A percentile compares a stretch with the other conserved stretches of the same genome.
phyloP scores from a whole-genome alignment of 2,329 filamentous ascomycete genomes.

The Colletotrichum ledebouriae region DNA sequence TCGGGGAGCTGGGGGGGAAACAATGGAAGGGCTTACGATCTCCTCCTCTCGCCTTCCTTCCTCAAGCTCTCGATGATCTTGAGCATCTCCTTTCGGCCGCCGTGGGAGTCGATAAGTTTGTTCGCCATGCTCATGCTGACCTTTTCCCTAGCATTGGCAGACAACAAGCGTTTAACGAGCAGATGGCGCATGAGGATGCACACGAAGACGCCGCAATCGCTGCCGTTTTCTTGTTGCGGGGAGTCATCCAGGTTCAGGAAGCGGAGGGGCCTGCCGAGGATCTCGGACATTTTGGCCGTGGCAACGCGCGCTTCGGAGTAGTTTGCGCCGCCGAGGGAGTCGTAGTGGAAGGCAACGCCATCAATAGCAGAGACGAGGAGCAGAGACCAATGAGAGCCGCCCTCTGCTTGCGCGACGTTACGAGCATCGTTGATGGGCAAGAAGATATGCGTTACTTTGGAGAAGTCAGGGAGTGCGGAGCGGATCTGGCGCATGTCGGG shows the following conservation, averaged over 20 bases:
- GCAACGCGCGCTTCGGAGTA: slow-evolving; percentile 78
- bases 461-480: slow-evolving; percentile 84
- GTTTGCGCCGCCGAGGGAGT: slow-evolving; percentile 85
- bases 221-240: slow-evolving; percentile 92
- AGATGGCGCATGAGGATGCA: slow-evolving; percentile 95
- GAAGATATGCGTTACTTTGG: slow-evolving; percentile 89
- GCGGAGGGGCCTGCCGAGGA: slow-evolving; percentile 76
- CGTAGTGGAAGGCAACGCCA: slow-evolving; percentile 95
- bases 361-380: slow-evolving; percentile 91
- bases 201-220: slow-evolving; percentile 95
- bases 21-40: slow-evolving; percentile 72
- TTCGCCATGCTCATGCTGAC: slow-evolving; percentile 94
- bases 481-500: slow-evolving; percentile 67
- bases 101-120: slow-evolving; percentile 83
- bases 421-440: slow-evolving; percentile 93
- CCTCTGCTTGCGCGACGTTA: slow-evolving; percentile 83
- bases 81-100: slow-evolving; percentile 90
- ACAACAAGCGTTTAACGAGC: slow-evolving; percentile 85
- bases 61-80: slow-evolving; percentile 88
- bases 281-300: slow-evolving; percentile 74
- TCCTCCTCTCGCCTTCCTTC: slow-evolving; percentile 87
- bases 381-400: slow-evolving; percentile 94
- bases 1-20: background rate
- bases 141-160: slow-evolving; percentile 84
- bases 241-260: slow-evolving; percentile 88